Conservation (phyloP, 108 stramenopile genomes). For the Cyclotella sp. region DNA sequence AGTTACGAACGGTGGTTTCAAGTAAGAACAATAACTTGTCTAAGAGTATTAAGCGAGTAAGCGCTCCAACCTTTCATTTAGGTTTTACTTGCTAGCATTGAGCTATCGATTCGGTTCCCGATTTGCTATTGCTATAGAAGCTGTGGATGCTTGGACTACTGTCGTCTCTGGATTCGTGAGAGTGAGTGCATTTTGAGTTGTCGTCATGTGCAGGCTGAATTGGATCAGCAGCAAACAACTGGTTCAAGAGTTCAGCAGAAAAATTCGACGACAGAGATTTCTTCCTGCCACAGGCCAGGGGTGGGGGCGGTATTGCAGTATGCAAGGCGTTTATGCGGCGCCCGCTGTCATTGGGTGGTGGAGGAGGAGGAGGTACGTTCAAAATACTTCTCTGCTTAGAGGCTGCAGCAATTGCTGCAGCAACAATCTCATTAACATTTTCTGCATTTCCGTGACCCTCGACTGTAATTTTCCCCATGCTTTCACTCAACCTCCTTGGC, state of each 20-base stretch:
- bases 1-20: no score
- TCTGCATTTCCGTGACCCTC: neutral
- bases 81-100: neutral
- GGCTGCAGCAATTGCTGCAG: conserved; percentile 1
- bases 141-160: neutral
- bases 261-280: conserved; percentile 3
- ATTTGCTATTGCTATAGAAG: neutral
- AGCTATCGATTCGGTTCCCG: neutral
- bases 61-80: neutral
- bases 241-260: neutral
- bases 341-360: neutral
- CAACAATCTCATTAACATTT: conserved; percentile 11
- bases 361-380: neutral
- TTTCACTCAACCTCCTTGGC: neutral
- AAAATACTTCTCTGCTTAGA: neutral
- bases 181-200: neutral
- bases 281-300: neutral
- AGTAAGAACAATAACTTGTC: no score
- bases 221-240: neutral
- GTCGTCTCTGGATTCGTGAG: no score
- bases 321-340: neutral
- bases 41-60: neutral
- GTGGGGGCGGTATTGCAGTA: neutral
- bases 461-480: conserved; percentile 10
- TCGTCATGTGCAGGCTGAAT: neutral